Evolutionary conservation across 1,284 basidiomycete species (phyloP), one percentile per base, ranked within the genome.

Genomic region (Marasmius fiardii): DNA sequence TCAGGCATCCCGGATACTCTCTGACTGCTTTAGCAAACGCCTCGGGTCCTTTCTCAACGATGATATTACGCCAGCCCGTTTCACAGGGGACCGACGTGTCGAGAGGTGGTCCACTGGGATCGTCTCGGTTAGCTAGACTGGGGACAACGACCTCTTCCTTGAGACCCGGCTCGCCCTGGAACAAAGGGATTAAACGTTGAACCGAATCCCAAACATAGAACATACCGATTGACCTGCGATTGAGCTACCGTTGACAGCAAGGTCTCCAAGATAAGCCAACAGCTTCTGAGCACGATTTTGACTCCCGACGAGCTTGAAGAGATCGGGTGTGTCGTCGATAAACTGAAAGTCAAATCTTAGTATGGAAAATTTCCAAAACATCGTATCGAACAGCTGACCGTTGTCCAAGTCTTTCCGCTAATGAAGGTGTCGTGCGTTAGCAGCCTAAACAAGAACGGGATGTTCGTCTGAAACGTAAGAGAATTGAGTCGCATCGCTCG

Each of bases 201-300:
- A 28, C 24, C 44, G 10, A 28, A 47, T 7, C 21, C 18, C 21
- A 20, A 37, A n/a, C 26, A 18, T 45, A 14, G 3, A n/a, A 64
- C 71, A 58, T 63, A 84, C 83, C 37, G 74, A 75, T 72, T 95
- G 93, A 34, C 94, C 94, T 68, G 90, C 93, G 83, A 99, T 99
- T 56, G 92, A 92, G 67, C 93, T 96, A 59, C 97, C 97, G 69
- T 99, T 99, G 74, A 99, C 97, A 55, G 93, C 91, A 53, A 99
- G 83, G 73, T 99, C 97, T 62, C 97, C 97, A 48, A 99, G 88
- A 75, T 99, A 99, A 4, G 92, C 89, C 49, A 99, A 82, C 56
- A 99, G 77, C 74, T 99, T 99, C 75, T 98, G 96, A 2, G 97
- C 97, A 74, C 97, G 92, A 76, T 99, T 99, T 75, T 96, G 95